phyloP scores from a whole-genome alignment of 1,284 basidiomycete species.

The Microbotryomycetes sp. region DNA sequence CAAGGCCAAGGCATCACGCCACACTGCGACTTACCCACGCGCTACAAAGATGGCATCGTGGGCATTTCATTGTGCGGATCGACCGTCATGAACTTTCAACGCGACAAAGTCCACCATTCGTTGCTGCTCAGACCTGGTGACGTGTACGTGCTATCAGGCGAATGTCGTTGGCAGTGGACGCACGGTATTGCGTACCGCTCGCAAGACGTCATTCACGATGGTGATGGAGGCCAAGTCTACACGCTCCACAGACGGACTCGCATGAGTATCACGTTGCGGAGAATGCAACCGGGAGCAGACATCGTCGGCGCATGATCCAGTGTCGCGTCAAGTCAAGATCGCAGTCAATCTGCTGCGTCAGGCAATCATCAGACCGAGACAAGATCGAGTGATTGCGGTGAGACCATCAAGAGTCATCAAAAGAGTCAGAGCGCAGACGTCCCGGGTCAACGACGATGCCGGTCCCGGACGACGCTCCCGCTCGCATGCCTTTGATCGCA shows the following conservation, averaged over 20 bases:
- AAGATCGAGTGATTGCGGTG: too few relatives aligned
- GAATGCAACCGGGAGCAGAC: slow-evolving; percentile 68
- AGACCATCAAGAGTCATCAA: too few relatives aligned
- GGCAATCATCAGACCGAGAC: too few relatives aligned
- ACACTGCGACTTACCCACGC: slow-evolving; percentile 65
- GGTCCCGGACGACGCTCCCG: too few relatives aligned
- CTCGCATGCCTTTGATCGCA: not conserved
- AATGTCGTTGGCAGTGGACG: slow-evolving; percentile 63
- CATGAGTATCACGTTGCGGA: slow-evolving; percentile 69
- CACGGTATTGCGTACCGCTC: slow-evolving; percentile 56
- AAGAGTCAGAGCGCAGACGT: too few relatives aligned
- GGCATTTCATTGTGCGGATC: slow-evolving; percentile 66
- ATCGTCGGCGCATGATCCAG: slow-evolving; percentile 51
- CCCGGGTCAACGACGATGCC: too few relatives aligned
- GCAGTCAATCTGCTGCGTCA: not conserved
- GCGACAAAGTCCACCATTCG: slow-evolving; percentile 2
- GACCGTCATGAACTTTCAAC: slow-evolving; percentile 63
- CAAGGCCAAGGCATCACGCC: slow-evolving; percentile 72
- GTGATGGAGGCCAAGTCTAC: slow-evolving; percentile 12
- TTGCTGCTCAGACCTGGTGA: slow-evolving; percentile 54
- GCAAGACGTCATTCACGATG: slow-evolving; percentile 35
- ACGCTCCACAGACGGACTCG: slow-evolving; percentile 51
- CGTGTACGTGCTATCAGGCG: slow-evolving; percentile 62
- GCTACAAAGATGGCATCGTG: slow-evolving; percentile 73
- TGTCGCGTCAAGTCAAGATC: not conserved